Base-by-base conservation (phyloP, 306 rosid genomes). In the Quercus alba region DNA sequence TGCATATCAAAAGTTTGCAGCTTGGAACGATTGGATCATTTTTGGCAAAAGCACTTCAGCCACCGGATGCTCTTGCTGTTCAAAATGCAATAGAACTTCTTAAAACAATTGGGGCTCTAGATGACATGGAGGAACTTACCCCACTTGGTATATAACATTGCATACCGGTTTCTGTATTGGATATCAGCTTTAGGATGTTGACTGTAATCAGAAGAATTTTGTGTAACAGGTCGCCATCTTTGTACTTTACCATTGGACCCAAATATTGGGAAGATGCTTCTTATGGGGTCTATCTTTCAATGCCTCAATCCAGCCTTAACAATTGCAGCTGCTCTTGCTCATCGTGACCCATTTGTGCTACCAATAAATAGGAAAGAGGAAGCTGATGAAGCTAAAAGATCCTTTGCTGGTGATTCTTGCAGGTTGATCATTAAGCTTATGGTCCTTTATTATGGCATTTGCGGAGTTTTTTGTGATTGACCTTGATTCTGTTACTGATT, bases 261-360 rank as follows among this genome's bases (percentile, higher is more conserved):
- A 84, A 93, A 94, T 85, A 94, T 94, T 25, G 99, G 97, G 81
- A 94, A 94, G 87, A 94, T 94, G 99, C 97, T 94, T 80, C 90
- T 94, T 57, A 90, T 94, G 97, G 99, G 99, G 44, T 94, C 97
- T 83, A 90, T 94, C 71, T 94, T 94, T 87, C 99, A 94, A 74
- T 94, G 99, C 90, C 93, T 94, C 62, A 88, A 86, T 85, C 99
- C 99, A 76, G 95, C 97, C 81, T 82, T 94, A 83, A 93, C 91
- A 79, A 94, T 94, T 80, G 99, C 99, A 75, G 92, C 99, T 81
- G 93, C 99, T 85, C 91, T 94, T 64, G 89, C 99, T 73, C 86
- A 94, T 87, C 97, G 95, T n/a, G 91, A 91, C 78, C 99, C 99
- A 21, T 94, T 94, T 90, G 91, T 94, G 81, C 76, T 94, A 44